Evolutionary conservation across 1,284 basidiomycete genomes (phyloP).

Genomic region (Heimioporus retisporus): DNA sequence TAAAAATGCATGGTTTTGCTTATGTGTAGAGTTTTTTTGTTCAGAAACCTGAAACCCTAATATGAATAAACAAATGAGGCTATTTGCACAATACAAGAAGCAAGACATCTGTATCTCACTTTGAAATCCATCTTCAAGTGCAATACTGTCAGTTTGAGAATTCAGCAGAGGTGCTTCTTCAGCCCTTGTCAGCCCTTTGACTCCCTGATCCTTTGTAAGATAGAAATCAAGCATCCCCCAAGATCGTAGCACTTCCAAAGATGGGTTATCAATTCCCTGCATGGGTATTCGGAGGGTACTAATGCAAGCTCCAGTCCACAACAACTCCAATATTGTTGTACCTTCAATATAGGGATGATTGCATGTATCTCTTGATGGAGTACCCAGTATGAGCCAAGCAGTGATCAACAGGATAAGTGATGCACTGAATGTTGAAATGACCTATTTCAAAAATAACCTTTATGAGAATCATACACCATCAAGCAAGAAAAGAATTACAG

Average conservation of each 20-base stretch:
- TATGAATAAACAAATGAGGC: background rate
- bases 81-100: no score
- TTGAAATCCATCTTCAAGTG: background rate
- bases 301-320: constrained; percentile 2
- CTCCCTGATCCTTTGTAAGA: background rate
- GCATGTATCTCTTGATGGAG: no score
- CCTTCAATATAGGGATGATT: no score
- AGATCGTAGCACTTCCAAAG: background rate
- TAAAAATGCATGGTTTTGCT: no score
- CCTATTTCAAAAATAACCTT: no score
- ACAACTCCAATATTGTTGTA: background rate
- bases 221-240: constrained; percentile 5
- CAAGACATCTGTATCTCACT: background rate
- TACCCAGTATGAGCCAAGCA: no score
- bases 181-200: no score
- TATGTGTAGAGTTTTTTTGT: no score
- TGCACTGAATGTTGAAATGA: no score
- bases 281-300: constrained; percentile 1
- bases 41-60: background rate
- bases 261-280: background rate
- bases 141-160: background rate
- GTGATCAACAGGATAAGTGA: no score
- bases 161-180: background rate
- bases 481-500: no score
- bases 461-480: no score